Evolutionary conservation across 169 alveolate species (phyloP), one percentile per base, ranked within the genome.

Genomic region (Babesia ovis): DNA sequence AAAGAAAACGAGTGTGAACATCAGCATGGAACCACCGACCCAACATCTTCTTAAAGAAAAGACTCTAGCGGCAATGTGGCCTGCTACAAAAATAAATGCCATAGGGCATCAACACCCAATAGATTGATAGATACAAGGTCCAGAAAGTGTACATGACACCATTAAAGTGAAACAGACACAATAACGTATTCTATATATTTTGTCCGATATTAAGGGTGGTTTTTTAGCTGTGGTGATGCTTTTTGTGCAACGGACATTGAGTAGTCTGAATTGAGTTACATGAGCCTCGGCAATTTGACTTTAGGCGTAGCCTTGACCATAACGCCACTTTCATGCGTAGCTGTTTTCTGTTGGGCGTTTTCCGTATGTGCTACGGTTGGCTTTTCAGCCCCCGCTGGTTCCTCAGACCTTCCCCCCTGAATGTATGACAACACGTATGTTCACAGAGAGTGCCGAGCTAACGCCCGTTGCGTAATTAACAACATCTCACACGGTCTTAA

Each of bases 361-460:
- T 57, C 43, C 68, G 67, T 54, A 57, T 73, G 39, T 73, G 35
- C 75, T 57, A 54, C 75, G 68, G 53, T 4, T 34, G 84, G 57
- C 84, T 62, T 73, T 61, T 59, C 84, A 73, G 84, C 68, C 84
- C 68, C 64, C 48, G 61, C 84, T 73, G 84, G 84, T 67, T 55
- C 84, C 84, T 73, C 84, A 73, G 84, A 73, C 84, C 84, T 73
- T 73, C 84, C 84, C 84, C 84, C 58, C 84, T 73, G 84, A 35
- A 34, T 60, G 48, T 67, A 61, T 46, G 64, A 34, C n/a, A 27
- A 29, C 56, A 41, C 72, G 67, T 39, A 29, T 48, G 84, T 57
- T 42, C 54, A 39, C 84, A 73, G 84, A 51, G 84, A 73, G 43
- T 73, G 42, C 84, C 84, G 69, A 61, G 84, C 84, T 73, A 73